These are phyloP conservation scores for Xylaria multiplex DNA, from an alignment of 2,329 filamentous ascomycete genomes.

Conservation along the genomic window DNA sequence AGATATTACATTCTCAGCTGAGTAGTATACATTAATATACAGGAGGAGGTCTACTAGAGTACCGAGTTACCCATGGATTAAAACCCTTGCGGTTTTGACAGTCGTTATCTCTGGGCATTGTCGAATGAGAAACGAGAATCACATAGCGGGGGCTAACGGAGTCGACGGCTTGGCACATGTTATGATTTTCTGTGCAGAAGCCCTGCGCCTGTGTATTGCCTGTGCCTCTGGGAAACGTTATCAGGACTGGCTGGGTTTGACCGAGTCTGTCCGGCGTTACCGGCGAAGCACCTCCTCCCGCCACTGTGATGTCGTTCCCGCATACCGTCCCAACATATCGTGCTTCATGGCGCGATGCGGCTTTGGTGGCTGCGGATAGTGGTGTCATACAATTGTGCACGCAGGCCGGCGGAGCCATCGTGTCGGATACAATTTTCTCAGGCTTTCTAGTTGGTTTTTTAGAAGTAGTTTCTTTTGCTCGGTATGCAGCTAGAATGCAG, in stretches of 20 bases:
- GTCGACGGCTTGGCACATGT: constrained; percentile 31
- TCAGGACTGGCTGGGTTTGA: constrained; percentile 19
- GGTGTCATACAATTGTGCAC: not conserved
- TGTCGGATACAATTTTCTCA: not conserved
- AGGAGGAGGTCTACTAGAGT: not conserved
- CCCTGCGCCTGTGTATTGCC: not conserved
- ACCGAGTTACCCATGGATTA: not conserved
- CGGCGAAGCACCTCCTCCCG: constrained; percentile 6
- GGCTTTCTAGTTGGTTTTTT: not conserved
- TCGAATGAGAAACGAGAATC: constrained; percentile 27
- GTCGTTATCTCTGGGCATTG: constrained; percentile 30
- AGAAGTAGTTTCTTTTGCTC: not conserved
- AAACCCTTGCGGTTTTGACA: constrained; percentile 23
- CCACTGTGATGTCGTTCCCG: constrained; percentile 20
- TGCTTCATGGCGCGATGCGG: not conserved
- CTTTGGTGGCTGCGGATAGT: not conserved
- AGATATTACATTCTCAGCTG: constrained; percentile 8
- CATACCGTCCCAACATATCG: constrained; percentile 3
- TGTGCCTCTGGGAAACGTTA: constrained; percentile 17
- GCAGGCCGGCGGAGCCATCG: not conserved
- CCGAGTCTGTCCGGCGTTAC: constrained; percentile 20
- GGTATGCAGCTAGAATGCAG: constrained; percentile 14
- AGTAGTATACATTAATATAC: no score
- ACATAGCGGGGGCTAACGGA: constrained; percentile 9
- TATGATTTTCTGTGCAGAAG: constrained; percentile 2